Conservation (phyloP, 2,329 filamentous ascomycete species). For the Hypomyces rosellus region DNA sequence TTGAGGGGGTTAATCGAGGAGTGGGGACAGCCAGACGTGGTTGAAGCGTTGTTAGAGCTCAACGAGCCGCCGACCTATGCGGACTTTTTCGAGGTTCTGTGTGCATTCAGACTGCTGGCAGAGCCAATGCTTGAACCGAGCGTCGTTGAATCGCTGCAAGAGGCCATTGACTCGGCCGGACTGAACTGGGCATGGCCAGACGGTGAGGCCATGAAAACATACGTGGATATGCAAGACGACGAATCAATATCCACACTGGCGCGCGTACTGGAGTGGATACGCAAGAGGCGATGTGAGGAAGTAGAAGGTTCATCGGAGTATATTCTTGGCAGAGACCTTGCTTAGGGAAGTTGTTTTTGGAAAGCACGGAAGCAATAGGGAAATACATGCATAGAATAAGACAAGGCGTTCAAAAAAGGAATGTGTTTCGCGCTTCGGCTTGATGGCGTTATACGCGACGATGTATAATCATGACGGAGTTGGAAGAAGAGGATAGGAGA, state of each 20-base stretch:
- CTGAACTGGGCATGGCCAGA: conserved; percentile 34
- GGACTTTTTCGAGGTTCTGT: conserved; percentile 34
- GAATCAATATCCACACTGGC: conserved; percentile 21
- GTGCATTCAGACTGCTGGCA: conserved; percentile 43
- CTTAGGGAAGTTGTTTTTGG: background rate
- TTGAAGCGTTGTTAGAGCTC: conserved; percentile 30
- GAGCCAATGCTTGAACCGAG: conserved; percentile 33
- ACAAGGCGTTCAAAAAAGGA: background rate
- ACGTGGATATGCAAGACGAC: conserved; percentile 21
- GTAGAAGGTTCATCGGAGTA: background rate
- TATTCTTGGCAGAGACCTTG: background rate
- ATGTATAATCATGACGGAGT: no score
- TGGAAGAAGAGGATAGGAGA: background rate
- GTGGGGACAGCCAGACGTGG: conserved; percentile 29
- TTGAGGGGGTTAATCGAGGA: conserved; percentile 53
- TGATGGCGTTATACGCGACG: no score
- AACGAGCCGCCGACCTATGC: conserved; percentile 28
- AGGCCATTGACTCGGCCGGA: conserved; percentile 18
- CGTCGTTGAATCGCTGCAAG: conserved; percentile 26
- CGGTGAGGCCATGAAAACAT: conserved; percentile 28
- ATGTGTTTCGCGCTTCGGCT: no score
- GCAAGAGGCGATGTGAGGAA: conserved; percentile 1
- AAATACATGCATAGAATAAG: background rate
- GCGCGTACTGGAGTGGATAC: conserved; percentile 19
- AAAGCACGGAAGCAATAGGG: no score